These are phyloP conservation scores for Agrocybe chaxingu DNA, from an alignment of 768 basidiomycete species.

Conservation along the genomic window DNA sequence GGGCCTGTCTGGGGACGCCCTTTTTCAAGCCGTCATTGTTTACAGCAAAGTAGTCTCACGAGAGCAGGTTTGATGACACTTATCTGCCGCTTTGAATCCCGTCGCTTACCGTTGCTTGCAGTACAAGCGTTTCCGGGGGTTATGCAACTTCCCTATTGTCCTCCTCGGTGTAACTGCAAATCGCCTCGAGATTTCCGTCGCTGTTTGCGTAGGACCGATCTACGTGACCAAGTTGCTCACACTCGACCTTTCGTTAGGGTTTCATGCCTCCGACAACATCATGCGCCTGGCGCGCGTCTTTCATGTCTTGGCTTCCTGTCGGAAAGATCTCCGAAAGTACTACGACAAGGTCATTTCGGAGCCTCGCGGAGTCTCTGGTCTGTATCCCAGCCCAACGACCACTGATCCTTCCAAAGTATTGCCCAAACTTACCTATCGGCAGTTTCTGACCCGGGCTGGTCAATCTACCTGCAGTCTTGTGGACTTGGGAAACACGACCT, in stretches of 20 bases:
- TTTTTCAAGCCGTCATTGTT: conserved; percentile 12
- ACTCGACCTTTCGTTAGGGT: conserved; percentile 12
- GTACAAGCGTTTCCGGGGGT: conserved; percentile 12
- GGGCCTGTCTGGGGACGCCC: conserved; percentile 13
- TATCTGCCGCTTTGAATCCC: conserved; percentile 4
- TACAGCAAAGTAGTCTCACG: conserved; percentile 14
- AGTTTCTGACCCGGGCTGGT: conserved; percentile 12
- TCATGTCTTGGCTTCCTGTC: conserved; percentile 7
- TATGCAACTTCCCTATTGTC: conserved; percentile 15
- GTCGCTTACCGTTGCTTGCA: conserved; percentile 4
- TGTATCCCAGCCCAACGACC: conserved; percentile 10
- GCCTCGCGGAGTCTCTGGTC: conserved; percentile 1
- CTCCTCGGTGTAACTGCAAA: conserved; percentile 6
- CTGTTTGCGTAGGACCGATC: conserved; percentile 14
- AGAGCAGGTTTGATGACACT: conserved; percentile 6
- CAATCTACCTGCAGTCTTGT: conserved; percentile 9
- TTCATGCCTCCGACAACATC: conserved; percentile 15
- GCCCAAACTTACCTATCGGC: conserved; percentile 12
- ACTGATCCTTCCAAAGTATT: conserved; percentile 5
- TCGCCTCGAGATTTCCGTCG: conserved; percentile 3
- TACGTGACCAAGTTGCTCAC: conserved; percentile 14
- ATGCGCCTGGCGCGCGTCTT: conserved; percentile 15
- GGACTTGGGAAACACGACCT: conserved; percentile 10
- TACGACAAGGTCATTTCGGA: conserved; percentile 9
- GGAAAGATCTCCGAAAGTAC: conserved; percentile 8